phyloP scores from a whole-genome alignment of 352 stramenopile species.

The Phytophthora agathidicida region DNA sequence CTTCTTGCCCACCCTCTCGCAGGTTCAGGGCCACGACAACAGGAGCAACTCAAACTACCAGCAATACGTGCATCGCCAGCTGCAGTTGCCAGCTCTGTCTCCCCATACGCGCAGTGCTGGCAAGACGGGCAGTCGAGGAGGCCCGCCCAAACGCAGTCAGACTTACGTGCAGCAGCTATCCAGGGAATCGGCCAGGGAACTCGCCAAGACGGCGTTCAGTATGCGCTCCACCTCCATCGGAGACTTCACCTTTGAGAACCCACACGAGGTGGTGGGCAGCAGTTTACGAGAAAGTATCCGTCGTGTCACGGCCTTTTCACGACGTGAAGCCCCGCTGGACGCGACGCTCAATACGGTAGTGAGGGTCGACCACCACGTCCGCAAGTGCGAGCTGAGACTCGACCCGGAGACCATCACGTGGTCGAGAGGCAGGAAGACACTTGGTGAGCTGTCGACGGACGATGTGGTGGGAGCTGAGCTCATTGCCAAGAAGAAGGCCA shows the following conservation, averaged over 20 bases:
- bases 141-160: constrained; percentile 28
- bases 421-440: constrained; percentile 51
- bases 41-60: constrained; percentile 56
- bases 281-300: constrained; percentile 80
- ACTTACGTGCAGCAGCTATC: constrained; percentile 50
- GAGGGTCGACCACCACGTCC: constrained; percentile 40
- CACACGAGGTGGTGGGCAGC: constrained; percentile 48
- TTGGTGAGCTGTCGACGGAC: constrained; percentile 66
- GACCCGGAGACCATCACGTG: constrained; percentile 70
- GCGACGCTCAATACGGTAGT: constrained; percentile 57
- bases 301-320: constrained; percentile 83
- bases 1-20: constrained; percentile 34
- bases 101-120: constrained; percentile 35
- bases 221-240: constrained; percentile 76
- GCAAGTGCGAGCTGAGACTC: constrained; percentile 65
- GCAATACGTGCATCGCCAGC: constrained; percentile 73
- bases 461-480: constrained; percentile 75
- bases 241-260: constrained; percentile 78
- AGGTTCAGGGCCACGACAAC: constrained; percentile 18
- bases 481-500: constrained; percentile 38
- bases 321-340: constrained; percentile 73
- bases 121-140: constrained; percentile 20
- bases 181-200: constrained; percentile 61
- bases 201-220: constrained; percentile 73
- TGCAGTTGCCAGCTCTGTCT: constrained; percentile 63